These are phyloP conservation scores for Citeromyces hawaiiensis DNA, from an alignment of 1,139 yeast species.

Conservation along the genomic window DNA sequence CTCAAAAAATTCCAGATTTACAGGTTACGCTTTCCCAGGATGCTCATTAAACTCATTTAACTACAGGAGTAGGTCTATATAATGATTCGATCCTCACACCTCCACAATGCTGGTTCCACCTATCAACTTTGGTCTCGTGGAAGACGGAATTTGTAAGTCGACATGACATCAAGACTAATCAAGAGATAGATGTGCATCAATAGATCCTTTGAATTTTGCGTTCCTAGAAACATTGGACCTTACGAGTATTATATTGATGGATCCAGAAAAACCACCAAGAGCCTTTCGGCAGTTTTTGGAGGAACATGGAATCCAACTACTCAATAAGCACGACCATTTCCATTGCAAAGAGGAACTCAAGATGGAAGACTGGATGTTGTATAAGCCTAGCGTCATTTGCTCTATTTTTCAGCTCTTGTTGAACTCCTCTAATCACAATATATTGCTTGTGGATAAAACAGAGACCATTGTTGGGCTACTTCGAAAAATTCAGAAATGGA, in stretches of 20 bases:
- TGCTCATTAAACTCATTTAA: too few species aligned
- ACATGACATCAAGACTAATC: slow-evolving; percentile 5
- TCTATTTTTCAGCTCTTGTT: slow-evolving; percentile 48
- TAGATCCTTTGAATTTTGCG: slow-evolving; percentile 49
- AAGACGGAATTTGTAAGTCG: slow-evolving; percentile 43
- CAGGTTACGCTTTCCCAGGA: too few species aligned
- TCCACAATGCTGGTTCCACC: slow-evolving; percentile 59
- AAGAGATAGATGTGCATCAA: slow-evolving; percentile 38
- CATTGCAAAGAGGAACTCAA: slow-evolving; percentile 7
- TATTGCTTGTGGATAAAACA: slow-evolving; percentile 67
- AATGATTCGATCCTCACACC: neutral
- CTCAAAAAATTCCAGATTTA: too few species aligned
- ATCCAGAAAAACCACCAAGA: slow-evolving; percentile 62
- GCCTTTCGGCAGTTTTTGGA: slow-evolving; percentile 30
- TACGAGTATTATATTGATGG: slow-evolving; percentile 45
- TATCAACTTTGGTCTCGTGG: slow-evolving; percentile 67
- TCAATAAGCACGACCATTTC: slow-evolving; percentile 1
- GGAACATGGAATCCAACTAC: slow-evolving; percentile 26
- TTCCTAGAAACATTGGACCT: slow-evolving; percentile 51
- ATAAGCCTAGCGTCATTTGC: slow-evolving; percentile 41
- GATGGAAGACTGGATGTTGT: slow-evolving; percentile 57
- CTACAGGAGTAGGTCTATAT: too few species aligned
- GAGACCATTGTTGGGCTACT: slow-evolving; percentile 71
- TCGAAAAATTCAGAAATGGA: slow-evolving; percentile 81
- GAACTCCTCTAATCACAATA: slow-evolving; percentile 44